A percentile compares a stretch with the other conserved stretches of the same genome.
Conservation (phyloP, 2,329 filamentous ascomycete species). For the Cladosporium austrohemisphaericum region DNA sequence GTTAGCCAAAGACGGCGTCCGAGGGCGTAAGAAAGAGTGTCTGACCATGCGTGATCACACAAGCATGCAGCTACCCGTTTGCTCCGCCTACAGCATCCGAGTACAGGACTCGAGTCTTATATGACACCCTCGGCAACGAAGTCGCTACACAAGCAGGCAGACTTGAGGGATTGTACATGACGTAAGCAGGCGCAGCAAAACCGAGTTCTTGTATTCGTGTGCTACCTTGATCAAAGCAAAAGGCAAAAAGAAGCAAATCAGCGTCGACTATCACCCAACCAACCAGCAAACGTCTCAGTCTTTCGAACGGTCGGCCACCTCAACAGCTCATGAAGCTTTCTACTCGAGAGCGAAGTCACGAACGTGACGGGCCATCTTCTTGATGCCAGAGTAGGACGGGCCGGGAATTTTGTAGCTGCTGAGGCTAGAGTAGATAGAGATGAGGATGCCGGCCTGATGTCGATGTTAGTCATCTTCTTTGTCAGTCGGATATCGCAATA, state of each 20-base stretch:
- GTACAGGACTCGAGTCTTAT: background rate
- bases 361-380: slow-evolving; percentile 15
- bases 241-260: too few species aligned
- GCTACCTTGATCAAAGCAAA: background rate
- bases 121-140: too few species aligned
- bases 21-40: background rate
- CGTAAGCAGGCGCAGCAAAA: background rate
- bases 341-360: slow-evolving; percentile 11
- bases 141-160: background rate
- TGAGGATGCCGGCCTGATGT: slow-evolving; percentile 48
- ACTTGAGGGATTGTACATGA: too few species aligned
- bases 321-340: background rate
- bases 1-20: background rate
- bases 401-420: slow-evolving; percentile 51
- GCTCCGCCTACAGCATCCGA: background rate
- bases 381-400: slow-evolving; percentile 35
- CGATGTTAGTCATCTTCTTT: too few species aligned
- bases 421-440: slow-evolving; percentile 56
- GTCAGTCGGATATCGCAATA: background rate
- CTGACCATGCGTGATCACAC: background rate
- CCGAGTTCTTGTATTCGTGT: background rate
- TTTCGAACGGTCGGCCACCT: too few species aligned
- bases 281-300: background rate
- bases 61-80: background rate
- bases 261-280: too few species aligned